Percentiles rank a stretch among this genome's conserved stretches.
Evolutionary conservation across 2,329 filamentous ascomycete genomes (phyloP).

Genomic region (Calonectria pseudoturangicola): DNA sequence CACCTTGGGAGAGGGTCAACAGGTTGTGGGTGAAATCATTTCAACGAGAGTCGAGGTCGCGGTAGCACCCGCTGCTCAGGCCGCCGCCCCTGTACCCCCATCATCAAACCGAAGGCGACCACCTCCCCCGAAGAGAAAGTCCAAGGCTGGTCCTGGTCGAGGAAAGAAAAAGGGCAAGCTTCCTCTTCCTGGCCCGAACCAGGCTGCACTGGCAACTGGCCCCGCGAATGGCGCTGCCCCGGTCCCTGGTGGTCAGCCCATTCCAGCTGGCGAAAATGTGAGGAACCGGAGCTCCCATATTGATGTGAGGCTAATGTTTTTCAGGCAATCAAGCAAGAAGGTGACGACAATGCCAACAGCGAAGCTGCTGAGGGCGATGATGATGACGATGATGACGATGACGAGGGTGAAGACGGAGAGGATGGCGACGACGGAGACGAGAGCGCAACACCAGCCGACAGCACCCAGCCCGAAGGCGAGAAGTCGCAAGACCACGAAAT

Average conservation of each 20-base stretch:
- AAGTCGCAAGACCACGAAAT: slow-evolving; percentile 62
- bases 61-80: slow-evolving; percentile 67
- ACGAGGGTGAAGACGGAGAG: slow-evolving; percentile 68
- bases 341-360: slow-evolving; percentile 66
- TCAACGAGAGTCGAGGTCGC: slow-evolving; percentile 74
- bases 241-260: slow-evolving; percentile 62
- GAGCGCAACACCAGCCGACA: slow-evolving; percentile 61
- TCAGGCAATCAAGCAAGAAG: slow-evolving; percentile 65
- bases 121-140: slow-evolving; percentile 87
- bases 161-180: slow-evolving; percentile 86
- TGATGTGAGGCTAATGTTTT: slow-evolving; percentile 44
- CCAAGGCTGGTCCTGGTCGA: slow-evolving; percentile 83
- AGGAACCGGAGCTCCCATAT: not conserved
- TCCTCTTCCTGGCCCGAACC: slow-evolving; percentile 61
- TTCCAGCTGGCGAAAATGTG: slow-evolving; percentile 61
- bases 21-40: slow-evolving; percentile 87
- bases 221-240: slow-evolving; percentile 61
- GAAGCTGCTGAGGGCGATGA: slow-evolving; percentile 73
- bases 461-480: slow-evolving; percentile 49
- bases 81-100: slow-evolving; percentile 59
- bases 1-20: slow-evolving; percentile 85
- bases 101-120: slow-evolving; percentile 75
- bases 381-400: slow-evolving; percentile 68
- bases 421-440: slow-evolving; percentile 69
- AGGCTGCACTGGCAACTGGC: slow-evolving; percentile 55